Evolutionary conservation across 441 rosid species (phyloP).

Genomic region (Pelargonium citronellum): DNA sequence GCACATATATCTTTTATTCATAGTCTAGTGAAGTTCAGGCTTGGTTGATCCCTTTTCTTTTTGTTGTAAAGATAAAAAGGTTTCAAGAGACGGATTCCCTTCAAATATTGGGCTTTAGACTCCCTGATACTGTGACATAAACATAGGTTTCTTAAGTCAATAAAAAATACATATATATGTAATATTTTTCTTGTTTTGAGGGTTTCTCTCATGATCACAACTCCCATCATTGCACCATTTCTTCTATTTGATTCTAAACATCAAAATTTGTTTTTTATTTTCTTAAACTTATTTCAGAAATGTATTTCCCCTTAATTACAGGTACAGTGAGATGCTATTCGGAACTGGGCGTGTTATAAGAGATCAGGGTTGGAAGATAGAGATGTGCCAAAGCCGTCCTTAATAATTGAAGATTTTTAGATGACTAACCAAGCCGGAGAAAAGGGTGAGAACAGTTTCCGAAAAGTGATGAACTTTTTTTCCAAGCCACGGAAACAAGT

Average conservation of each 20-base stretch:
- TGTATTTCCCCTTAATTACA: constrained; percentile 26
- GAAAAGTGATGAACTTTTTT: constrained; percentile 33
- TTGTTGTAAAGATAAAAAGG: too few species aligned
- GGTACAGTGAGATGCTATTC: constrained; percentile 31
- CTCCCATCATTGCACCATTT: not conserved
- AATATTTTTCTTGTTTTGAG: too few species aligned
- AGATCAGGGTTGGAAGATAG: constrained; percentile 15
- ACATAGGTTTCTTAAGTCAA: too few species aligned
- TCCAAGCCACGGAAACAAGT: constrained; percentile 49
- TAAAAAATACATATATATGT: too few species aligned
- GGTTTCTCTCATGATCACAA: not conserved
- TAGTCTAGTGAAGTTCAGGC: too few species aligned
- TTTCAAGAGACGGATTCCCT: too few species aligned
- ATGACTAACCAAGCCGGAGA: constrained; percentile 62
- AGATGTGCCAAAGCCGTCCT: constrained; percentile 22
- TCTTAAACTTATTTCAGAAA: constrained; percentile 13
- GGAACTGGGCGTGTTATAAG: constrained; percentile 16
- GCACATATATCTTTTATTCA: too few species aligned
- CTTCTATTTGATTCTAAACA: not conserved
- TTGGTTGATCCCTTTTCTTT: too few species aligned
- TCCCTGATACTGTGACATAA: too few species aligned
- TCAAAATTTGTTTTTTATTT: constrained; percentile 7
- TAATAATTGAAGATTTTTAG: constrained; percentile 25
- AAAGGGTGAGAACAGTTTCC: constrained; percentile 32
- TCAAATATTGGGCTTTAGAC: too few species aligned